Evolutionary conservation across 2,329 filamentous ascomycete species (phyloP).

Genomic region (Alternaria triticina): DNA sequence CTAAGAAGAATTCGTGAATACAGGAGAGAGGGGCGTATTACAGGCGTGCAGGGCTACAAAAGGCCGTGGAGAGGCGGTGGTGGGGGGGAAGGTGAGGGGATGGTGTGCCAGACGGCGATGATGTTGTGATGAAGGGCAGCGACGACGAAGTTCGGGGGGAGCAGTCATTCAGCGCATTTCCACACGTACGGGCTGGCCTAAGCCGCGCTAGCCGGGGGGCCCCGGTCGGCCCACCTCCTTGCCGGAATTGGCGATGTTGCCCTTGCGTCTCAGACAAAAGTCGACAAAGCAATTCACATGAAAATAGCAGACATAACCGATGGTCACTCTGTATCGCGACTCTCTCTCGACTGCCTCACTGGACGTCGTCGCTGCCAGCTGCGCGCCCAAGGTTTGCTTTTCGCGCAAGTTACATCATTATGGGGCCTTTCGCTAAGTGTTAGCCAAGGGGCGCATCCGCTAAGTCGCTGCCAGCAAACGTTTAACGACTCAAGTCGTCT

Average conservation of each 20-base stretch:
- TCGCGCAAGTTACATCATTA: constrained; percentile 25
- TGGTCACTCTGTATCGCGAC: background rate
- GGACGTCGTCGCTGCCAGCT: background rate
- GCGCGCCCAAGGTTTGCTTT: constrained; percentile 4
- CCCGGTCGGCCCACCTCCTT: background rate
- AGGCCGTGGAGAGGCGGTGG: constrained; percentile 26
- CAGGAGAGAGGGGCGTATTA: constrained; percentile 28
- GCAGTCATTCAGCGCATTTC: constrained; percentile 13
- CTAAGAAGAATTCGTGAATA: constrained; percentile 29
- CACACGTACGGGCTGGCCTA: constrained; percentile 11
- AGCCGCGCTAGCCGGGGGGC: constrained; percentile 6
- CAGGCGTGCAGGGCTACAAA: constrained; percentile 33
- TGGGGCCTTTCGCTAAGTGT: constrained; percentile 6
- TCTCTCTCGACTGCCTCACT: background rate
- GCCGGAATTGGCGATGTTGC: constrained; percentile 2
- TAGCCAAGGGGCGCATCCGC: constrained; percentile 20
- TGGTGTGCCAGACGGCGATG: constrained; percentile 16
- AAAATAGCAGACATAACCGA: background rate
- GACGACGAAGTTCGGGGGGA: constrained; percentile 20
- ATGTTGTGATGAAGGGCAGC: constrained; percentile 27
- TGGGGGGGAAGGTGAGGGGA: constrained; percentile 18
- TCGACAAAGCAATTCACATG: constrained; percentile 18
- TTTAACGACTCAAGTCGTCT: constrained; percentile 27
- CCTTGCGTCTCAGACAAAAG: constrained; percentile 22
- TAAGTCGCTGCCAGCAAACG: constrained; percentile 30